Percentiles rank a stretch among this genome's conserved stretches.
phyloP scores from a whole-genome alignment of 441 rosid genomes.

The Erysimum pusillum region DNA sequence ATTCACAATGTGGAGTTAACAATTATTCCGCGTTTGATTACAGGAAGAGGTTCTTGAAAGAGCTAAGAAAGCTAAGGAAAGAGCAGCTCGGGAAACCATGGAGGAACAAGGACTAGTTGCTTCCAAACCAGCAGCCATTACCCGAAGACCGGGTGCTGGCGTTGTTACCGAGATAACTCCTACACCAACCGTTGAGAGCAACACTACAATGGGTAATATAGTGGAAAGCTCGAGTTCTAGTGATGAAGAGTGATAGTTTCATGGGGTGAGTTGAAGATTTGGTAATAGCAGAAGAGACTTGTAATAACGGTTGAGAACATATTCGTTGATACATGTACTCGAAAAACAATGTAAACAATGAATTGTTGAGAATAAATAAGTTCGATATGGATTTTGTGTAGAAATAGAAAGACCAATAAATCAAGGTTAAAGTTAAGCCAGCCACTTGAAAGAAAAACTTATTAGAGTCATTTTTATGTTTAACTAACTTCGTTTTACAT shows the following conservation, averaged over 20 bases:
- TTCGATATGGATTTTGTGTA: background rate
- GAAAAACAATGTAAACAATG: background rate
- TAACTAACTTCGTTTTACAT: no score
- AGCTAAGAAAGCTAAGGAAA: slow-evolving; percentile 83
- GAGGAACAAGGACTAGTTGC: slow-evolving; percentile 64
- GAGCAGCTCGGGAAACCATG: slow-evolving; percentile 78
- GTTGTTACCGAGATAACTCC: slow-evolving; percentile 36
- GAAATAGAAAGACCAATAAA: no score
- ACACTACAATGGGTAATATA: slow-evolving; percentile 13
- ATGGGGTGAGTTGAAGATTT: background rate
- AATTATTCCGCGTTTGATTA: slow-evolving; percentile 12
- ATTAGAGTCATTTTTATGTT: no score
- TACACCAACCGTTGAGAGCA: slow-evolving; percentile 36
- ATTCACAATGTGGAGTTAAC: background rate
- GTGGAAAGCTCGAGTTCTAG: slow-evolving; percentile 47
- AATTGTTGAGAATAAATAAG: slow-evolving; percentile 7
- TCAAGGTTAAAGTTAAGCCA: no score
- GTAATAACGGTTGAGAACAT: slow-evolving; percentile 16
- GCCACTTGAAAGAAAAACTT: no score
- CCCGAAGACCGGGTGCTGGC: slow-evolving; percentile 14
- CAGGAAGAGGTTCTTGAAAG: slow-evolving; percentile 85
- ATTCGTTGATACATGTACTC: slow-evolving; percentile 26
- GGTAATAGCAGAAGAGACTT: slow-evolving; percentile 22
- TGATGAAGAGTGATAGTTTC: slow-evolving; percentile 28
- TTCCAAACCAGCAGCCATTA: slow-evolving; percentile 50